A percentile compares a stretch with the other conserved stretches of the same genome.
Conservation (phyloP, 2,329 filamentous ascomycete genomes). For the Aspergillus terreus region DNA sequence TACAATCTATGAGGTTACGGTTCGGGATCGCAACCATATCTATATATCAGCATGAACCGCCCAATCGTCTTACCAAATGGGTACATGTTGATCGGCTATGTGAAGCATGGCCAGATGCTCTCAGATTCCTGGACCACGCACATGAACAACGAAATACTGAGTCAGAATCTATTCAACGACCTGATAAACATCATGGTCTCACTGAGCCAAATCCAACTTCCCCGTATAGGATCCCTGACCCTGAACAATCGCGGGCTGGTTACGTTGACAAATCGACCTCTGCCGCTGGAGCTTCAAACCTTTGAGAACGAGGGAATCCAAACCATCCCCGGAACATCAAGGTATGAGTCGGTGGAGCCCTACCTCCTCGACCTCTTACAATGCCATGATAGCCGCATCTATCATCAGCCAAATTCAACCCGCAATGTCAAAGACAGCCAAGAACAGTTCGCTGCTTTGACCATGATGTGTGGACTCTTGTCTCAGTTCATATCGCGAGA, state of each 20-base stretch:
- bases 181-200: no score
- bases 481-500: slow-evolving; percentile 27
- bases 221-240: background rate
- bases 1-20: no score
- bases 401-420: slow-evolving; percentile 32
- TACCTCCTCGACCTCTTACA: slow-evolving; percentile 31
- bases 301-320: slow-evolving; percentile 34
- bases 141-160: no score
- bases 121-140: no score
- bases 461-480: slow-evolving; percentile 23
- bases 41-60: no score
- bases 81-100: no score
- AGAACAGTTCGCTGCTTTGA: slow-evolving; percentile 28
- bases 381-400: slow-evolving; percentile 33
- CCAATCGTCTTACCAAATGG: no score
- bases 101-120: no score
- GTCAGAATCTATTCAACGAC: no score
- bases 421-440: slow-evolving; percentile 24
- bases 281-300: slow-evolving; percentile 27
- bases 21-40: background rate
- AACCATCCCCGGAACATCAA: slow-evolving; percentile 28
- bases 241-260: background rate
- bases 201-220: no score
- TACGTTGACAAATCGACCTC: slow-evolving; percentile 29
- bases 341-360: slow-evolving; percentile 27